A percentile compares a stretch with the other conserved stretches of the same genome.
phyloP scores from a whole-genome alignment of 2,329 filamentous ascomycete species.

The Penicillium sp. region DNA sequence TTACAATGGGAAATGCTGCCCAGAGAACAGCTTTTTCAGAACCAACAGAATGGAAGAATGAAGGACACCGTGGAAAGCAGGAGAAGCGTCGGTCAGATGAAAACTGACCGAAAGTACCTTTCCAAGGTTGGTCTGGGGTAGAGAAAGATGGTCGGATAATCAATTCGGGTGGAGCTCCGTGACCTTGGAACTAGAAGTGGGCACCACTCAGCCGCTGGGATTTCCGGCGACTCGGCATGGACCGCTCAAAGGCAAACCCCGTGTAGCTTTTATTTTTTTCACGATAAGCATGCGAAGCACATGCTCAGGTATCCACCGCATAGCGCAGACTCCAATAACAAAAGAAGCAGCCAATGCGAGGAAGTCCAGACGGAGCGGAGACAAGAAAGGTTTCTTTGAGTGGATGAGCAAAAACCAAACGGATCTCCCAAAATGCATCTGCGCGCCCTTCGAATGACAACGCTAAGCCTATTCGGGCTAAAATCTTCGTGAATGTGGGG shows the following conservation, averaged over 20 bases:
- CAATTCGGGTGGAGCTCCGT: constrained; percentile 15
- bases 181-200: constrained; percentile 2
- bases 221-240: constrained; percentile 8
- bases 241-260: neutral
- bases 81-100: constrained; percentile 20
- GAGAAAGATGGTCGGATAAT: constrained; percentile 20
- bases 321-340: neutral
- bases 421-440: constrained; percentile 6
- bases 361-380: constrained; percentile 6
- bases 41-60: neutral
- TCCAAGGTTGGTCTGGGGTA: constrained; percentile 28
- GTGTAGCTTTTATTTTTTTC: neutral
- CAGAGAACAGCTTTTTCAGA: neutral
- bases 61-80: constrained; percentile 4
- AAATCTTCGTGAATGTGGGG: neutral
- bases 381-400: neutral
- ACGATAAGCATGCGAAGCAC: neutral
- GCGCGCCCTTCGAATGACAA: constrained; percentile 34
- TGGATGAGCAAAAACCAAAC: constrained; percentile 6
- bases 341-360: neutral
- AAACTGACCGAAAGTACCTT: constrained; percentile 11
- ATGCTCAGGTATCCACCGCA: neutral
- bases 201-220: constrained; percentile 13
- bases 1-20: neutral
- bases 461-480: constrained; percentile 25